These are phyloP conservation scores for Chenopodium suecicum DNA, from an alignment of 148 eudicot genomes.

Conservation along the genomic window DNA sequence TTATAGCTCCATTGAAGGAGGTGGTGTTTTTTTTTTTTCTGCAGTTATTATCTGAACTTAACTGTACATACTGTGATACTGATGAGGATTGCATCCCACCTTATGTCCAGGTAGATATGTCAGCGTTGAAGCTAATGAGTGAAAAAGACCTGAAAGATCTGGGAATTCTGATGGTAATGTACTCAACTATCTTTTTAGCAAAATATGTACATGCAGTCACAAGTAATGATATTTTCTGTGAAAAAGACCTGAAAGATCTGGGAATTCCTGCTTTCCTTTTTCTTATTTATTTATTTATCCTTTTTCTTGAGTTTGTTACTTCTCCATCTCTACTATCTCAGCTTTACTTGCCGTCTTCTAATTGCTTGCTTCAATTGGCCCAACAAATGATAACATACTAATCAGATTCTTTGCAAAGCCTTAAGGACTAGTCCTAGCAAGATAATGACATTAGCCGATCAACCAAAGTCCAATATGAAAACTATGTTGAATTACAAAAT, in stretches of 20 bases:
- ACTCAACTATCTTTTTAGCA: background rate
- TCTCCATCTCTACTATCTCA: background rate
- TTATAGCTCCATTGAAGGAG: too few relatives aligned
- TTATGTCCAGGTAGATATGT: constrained; percentile 37
- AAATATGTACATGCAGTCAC: background rate
- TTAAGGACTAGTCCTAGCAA: background rate
- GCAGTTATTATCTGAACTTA: background rate
- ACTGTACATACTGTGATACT: background rate
- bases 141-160: constrained; percentile 40
- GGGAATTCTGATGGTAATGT: constrained; percentile 46
- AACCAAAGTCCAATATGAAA: too few relatives aligned
- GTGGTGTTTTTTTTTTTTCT: background rate
- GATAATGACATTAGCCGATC: too few relatives aligned
- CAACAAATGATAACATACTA: background rate
- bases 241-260: too few relatives aligned
- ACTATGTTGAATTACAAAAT: too few relatives aligned
- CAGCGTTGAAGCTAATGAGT: constrained; percentile 39
- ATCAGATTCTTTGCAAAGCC: background rate
- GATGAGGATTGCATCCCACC: background rate
- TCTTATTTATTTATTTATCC: background rate
- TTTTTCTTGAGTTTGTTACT: background rate
- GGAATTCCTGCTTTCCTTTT: background rate
- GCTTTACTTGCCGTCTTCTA: background rate
- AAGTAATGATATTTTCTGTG: background rate
- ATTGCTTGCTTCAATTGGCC: background rate